phyloP scores from a whole-genome alignment of 1,139 yeast species.

The Magnusiomyces sp. region DNA sequence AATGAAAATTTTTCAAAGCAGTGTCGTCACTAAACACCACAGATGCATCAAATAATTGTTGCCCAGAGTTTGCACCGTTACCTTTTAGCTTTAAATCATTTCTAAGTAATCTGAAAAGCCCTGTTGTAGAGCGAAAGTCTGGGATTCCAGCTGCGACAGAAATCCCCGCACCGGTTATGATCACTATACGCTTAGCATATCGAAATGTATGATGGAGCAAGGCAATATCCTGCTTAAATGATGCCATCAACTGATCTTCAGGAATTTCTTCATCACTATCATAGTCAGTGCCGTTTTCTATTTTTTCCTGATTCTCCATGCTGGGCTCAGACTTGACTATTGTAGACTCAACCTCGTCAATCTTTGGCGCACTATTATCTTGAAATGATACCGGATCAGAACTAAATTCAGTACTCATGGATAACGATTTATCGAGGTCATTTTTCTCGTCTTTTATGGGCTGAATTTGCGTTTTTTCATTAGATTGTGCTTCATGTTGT shows the following conservation, averaged over 20 bases:
- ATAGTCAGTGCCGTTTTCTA: neutral
- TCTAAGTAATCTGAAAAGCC: slow-evolving; percentile 61
- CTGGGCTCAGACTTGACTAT: too few species aligned
- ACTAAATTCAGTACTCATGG: too few species aligned
- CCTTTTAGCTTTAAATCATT: slow-evolving; percentile 32
- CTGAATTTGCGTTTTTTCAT: too few species aligned
- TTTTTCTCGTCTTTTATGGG: too few species aligned
- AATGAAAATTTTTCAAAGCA: slow-evolving; percentile 57
- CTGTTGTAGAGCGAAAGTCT: slow-evolving; percentile 74
- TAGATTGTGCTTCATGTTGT: too few species aligned
- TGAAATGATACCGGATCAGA: too few species aligned
- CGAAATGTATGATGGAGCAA: slow-evolving; percentile 27
- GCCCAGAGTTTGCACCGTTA: slow-evolving; percentile 43
- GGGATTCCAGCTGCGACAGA: slow-evolving; percentile 90
- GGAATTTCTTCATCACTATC: slow-evolving; percentile 5
- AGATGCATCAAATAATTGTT: slow-evolving; percentile 70
- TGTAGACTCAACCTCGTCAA: too few species aligned
- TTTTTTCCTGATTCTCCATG: neutral
- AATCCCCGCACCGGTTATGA: slow-evolving; percentile 79
- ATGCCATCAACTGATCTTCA: slow-evolving; percentile 2
- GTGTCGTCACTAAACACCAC: slow-evolving; percentile 56
- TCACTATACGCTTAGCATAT: slow-evolving; percentile 32
- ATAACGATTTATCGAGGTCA: too few species aligned
- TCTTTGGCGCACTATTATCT: too few species aligned
- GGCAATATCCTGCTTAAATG: slow-evolving; percentile 16